Percentiles rank a stretch among this genome's conserved stretches.
phyloP scores from a whole-genome alignment of 78 protist species.

The Anaeramoeba flamelloides region DNA sequence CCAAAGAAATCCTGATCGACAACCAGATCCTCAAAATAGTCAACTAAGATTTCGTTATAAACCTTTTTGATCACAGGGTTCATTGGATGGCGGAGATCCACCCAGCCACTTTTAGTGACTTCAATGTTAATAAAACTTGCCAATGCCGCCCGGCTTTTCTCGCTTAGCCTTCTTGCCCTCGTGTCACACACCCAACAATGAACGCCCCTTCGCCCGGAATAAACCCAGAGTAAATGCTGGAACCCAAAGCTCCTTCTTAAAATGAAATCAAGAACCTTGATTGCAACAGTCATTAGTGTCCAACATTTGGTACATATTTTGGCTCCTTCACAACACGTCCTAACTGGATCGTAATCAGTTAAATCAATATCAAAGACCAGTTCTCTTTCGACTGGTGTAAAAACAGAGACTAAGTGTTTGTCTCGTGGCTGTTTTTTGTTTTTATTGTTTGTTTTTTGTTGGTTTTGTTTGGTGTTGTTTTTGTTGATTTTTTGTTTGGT shows the following conservation, averaged over 20 bases:
- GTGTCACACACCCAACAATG: conserved; percentile 5
- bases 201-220: neutral
- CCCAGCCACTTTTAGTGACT: neutral
- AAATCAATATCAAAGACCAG: conserved; percentile 6
- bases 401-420: neutral
- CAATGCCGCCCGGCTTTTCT: neutral
- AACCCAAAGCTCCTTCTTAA: neutral
- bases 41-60: neutral
- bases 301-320: conserved; percentile 7
- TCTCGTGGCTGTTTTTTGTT: neutral
- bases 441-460: no score
- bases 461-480: no score
- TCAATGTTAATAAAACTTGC: neutral
- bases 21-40: neutral
- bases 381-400: neutral
- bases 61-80: neutral
- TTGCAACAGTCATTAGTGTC: neutral
- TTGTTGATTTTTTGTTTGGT: no score
- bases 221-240: neutral
- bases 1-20: neutral
- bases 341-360: neutral
- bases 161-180: neutral
- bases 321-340: neutral
- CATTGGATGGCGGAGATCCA: no score
- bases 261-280: neutral